Base-by-base conservation (phyloP, 805 yeast species). In the Suhomyces sp. region DNA sequence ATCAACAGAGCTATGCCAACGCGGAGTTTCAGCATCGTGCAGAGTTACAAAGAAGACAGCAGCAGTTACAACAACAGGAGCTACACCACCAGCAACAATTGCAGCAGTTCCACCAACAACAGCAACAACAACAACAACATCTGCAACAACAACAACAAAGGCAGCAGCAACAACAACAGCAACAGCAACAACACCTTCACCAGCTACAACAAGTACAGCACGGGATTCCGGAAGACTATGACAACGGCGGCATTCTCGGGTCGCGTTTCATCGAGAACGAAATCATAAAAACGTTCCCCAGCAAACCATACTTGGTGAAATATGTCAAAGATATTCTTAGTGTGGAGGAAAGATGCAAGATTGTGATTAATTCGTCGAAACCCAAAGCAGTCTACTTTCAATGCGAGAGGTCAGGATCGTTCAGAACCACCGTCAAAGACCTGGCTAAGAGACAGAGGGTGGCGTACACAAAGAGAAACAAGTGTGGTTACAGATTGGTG, bases 381-480 rank as follows among this genome's bases (percentile, higher is more conserved):
- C 79, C 79, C 22, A 74, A 76, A 62, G 80, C 80, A 5, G 77
- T 76, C 22, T 76, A 76, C 63, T 76, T 75, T 64, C 78, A 74
- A 62, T 76, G 78, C 59, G 80, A 76, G 59, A 60, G 78, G 46
- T 70, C 76, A 5, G 80, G 80, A 2, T 65, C 70, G 33, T 76
- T 74, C 55, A 65, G 80, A 63, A 76, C 80, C 41, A 76, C 80
- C 3, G 80, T 76, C 50, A 75, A 76, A 62, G 79, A 74, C 49
- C 66, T 76, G 23, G 59, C 73, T 47, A 74, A 75, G 64, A 64
- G 80, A 63, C 79, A 76, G 57, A 61, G 80, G 58, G 77, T 74
- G 10, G 80, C 79, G 12, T 76, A 74, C 66, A 75, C 79, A 52
- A 76, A 76, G 63, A 61, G 80, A 56, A 71, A 69, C 62, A 76